Evolutionary conservation across 805 yeast species (phyloP).

Genomic region (Candida coquimbonensis): DNA sequence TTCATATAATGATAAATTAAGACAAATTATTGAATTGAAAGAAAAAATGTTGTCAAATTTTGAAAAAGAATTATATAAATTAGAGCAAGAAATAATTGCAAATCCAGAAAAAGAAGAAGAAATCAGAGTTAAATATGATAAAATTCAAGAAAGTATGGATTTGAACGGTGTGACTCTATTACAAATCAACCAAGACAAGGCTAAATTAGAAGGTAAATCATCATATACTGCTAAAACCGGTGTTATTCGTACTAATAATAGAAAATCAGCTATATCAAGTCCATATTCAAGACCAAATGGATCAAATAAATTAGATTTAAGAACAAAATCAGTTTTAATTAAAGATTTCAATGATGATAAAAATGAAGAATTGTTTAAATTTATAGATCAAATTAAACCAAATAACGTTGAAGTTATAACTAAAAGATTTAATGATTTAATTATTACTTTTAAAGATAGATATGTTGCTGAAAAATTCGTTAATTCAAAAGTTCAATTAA

Average conservation of each 20-base stretch:
- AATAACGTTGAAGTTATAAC: slow-evolving; percentile 7
- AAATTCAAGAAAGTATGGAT: slow-evolving; percentile 15
- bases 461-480: slow-evolving; percentile 19
- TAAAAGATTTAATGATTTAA: slow-evolving; percentile 4
- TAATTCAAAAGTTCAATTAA: slow-evolving; percentile 7
- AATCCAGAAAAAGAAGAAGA: slow-evolving; percentile 14
- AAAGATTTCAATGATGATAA: slow-evolving; percentile 13
- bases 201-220: slow-evolving; percentile 11
- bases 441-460: slow-evolving; percentile 19
- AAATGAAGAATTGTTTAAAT: slow-evolving; percentile 11
- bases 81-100: slow-evolving; percentile 12
- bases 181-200: slow-evolving; percentile 15
- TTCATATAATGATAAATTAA: slow-evolving; percentile 26
- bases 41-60: slow-evolving; percentile 29
- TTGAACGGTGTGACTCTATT: slow-evolving; percentile 17
- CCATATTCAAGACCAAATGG: slow-evolving; percentile 17
- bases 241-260: slow-evolving; percentile 2
- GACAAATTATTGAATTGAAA: slow-evolving; percentile 27
- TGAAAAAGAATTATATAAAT: slow-evolving; percentile 20
- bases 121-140: slow-evolving; percentile 8
- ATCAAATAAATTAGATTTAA: slow-evolving; percentile 15
- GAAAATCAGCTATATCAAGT: slow-evolving; percentile 1
- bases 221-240: not conserved
- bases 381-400: slow-evolving; percentile 9
- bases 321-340: slow-evolving; percentile 18